Evolutionary conservation across 805 yeast species (phyloP).

Genomic region (Ogataea pilisensis): DNA sequence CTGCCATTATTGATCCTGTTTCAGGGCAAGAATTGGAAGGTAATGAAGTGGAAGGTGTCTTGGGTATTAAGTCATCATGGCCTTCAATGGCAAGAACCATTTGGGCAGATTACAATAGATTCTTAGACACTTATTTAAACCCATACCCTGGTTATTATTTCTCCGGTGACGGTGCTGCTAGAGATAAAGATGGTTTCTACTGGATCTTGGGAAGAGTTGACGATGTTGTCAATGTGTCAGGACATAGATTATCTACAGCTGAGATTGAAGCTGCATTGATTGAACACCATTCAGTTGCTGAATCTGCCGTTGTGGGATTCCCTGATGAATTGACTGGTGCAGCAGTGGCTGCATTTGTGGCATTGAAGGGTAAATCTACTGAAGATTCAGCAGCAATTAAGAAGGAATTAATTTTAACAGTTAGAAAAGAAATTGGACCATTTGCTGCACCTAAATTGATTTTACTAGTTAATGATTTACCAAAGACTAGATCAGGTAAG

Average conservation of each 20-base stretch:
- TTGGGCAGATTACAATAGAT: conserved; percentile 82
- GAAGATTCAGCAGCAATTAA: conserved; percentile 52
- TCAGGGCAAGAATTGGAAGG: conserved; percentile 80
- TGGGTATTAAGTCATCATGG: conserved; percentile 89
- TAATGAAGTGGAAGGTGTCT: conserved; percentile 93
- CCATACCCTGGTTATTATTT: conserved; percentile 94
- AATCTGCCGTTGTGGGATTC: conserved; percentile 95
- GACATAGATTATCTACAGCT: conserved; percentile 97
- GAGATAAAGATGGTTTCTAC: conserved; percentile 93
- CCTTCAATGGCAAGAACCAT: conserved; percentile 99
- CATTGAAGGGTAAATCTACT: conserved; percentile 56
- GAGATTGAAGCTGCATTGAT: conserved; percentile 92
- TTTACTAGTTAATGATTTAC: conserved; percentile 69
- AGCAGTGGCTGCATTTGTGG: conserved; percentile 93
- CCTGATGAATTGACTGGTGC: conserved; percentile 96
- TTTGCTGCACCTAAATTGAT: conserved; percentile 81
- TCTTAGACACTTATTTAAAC: conserved; percentile 84
- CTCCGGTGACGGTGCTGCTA: conserved; percentile 98
- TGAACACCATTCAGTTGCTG: conserved; percentile 77
- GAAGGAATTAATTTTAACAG: conserved; percentile 63
- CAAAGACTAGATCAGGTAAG: conserved; percentile 84
- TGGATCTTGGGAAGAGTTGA: conserved; percentile 99
- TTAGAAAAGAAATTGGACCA: conserved; percentile 78
- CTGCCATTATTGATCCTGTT: conserved; percentile 90
- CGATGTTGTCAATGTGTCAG: conserved; percentile 96